These are phyloP conservation scores for Shiraia sp. DNA, from an alignment of 2,329 filamentous ascomycete genomes.

Conservation along the genomic window DNA sequence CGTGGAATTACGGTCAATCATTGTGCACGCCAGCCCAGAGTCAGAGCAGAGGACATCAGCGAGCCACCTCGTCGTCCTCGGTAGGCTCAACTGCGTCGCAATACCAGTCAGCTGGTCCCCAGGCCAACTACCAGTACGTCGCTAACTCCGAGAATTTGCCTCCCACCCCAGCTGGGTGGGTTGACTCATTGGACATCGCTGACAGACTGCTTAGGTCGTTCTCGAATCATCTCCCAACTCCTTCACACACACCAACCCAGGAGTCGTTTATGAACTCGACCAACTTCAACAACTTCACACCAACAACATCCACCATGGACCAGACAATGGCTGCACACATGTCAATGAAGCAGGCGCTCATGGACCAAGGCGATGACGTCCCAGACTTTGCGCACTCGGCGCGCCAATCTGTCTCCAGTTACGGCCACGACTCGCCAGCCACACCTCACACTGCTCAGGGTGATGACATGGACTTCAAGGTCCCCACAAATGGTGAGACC, in stretches of 20 bases:
- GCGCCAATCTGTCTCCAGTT: conserved; percentile 62
- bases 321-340: conserved; percentile 56
- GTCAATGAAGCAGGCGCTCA: conserved; percentile 62
- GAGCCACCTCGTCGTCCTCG: conserved; percentile 45
- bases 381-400: conserved; percentile 58
- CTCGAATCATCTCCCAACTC: conserved; percentile 58
- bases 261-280: conserved; percentile 53
- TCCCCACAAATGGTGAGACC: conserved; percentile 60
- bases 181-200: conserved; percentile 38
- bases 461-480: conserved; percentile 58
- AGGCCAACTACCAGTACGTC: conserved; percentile 48
- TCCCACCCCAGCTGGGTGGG: conserved; percentile 39
- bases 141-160: conserved; percentile 51
- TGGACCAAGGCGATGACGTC: conserved; percentile 58
- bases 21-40: conserved; percentile 38
- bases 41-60: conserved; percentile 40
- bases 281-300: conserved; percentile 53
- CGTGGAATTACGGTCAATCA: conserved; percentile 41
- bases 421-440: conserved; percentile 63
- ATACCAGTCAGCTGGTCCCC: conserved; percentile 34
- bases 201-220: conserved; percentile 47
- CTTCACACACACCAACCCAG: conserved; percentile 59
- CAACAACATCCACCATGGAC: conserved; percentile 48
- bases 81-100: conserved; percentile 43
- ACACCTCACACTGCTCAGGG: conserved; percentile 61